Evolutionary conservation across 495 filamentous ascomycete species (phyloP).

Genomic region (Platismatia glauca): DNA sequence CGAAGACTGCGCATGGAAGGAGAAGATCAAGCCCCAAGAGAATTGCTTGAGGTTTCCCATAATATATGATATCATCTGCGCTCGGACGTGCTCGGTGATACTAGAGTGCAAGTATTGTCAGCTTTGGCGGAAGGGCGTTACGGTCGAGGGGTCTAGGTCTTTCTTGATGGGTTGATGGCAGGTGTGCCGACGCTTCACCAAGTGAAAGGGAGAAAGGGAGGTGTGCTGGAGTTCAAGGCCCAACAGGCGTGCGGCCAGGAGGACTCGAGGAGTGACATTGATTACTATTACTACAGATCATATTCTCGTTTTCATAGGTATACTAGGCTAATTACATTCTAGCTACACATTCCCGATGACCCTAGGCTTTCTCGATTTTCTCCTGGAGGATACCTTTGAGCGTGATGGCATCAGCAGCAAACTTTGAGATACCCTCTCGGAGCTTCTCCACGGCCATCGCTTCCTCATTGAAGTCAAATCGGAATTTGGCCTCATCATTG

Average conservation of each 20-base stretch:
- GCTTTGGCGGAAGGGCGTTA: too few species aligned
- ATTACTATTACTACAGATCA: neutral
- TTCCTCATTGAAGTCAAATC: conserved; percentile 99
- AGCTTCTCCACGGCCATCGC: conserved; percentile 99
- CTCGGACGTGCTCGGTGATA: too few species aligned
- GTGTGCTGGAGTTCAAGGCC: neutral
- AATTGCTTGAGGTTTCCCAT: neutral
- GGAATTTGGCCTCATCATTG: conserved; percentile 80
- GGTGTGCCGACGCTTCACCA: neutral
- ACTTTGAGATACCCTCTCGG: conserved; percentile 96
- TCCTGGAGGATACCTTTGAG: conserved; percentile 84
- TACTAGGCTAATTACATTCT: conserved; percentile 12
- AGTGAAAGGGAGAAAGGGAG: neutral
- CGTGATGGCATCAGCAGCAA: conserved; percentile 88
- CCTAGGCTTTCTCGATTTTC: conserved; percentile 54
- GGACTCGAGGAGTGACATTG: neutral
- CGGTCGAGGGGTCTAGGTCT: too few species aligned
- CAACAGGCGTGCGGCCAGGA: neutral
- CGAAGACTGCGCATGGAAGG: neutral
- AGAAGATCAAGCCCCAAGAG: neutral
- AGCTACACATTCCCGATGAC: neutral
- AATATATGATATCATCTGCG: neutral
- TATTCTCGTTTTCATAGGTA: conserved; percentile 11
- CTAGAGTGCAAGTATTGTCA: too few species aligned
- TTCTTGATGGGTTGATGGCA: neutral